These are phyloP conservation scores for Halophytophthora polymorphica DNA, from an alignment of 352 stramenopile genomes.

Conservation along the genomic window DNA sequence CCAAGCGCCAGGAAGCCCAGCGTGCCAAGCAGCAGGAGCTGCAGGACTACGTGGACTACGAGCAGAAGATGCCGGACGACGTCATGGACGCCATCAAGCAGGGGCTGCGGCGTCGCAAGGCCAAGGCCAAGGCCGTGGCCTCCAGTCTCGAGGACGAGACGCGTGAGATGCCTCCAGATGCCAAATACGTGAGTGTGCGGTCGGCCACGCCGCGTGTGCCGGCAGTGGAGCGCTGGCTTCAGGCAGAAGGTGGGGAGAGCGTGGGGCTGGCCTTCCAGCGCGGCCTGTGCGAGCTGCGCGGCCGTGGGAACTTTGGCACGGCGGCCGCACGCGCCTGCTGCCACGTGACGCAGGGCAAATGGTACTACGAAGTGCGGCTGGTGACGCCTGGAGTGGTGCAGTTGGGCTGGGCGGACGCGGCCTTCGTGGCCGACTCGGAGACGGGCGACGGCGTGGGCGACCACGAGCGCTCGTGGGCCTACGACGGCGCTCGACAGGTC, in stretches of 20 bases:
- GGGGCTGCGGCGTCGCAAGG: slow-evolving; percentile 51
- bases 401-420: slow-evolving; percentile 88
- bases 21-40: slow-evolving; percentile 63
- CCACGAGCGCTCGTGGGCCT: slow-evolving; percentile 87
- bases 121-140: slow-evolving; percentile 20
- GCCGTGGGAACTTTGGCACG: slow-evolving; percentile 75
- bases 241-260: slow-evolving; percentile 12
- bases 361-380: slow-evolving; percentile 91
- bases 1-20: slow-evolving; percentile 56
- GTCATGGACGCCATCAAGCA: slow-evolving; percentile 68
- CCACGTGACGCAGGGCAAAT: slow-evolving; percentile 54
- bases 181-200: slow-evolving; percentile 28
- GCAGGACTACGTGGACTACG: slow-evolving; percentile 73
- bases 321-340: slow-evolving; percentile 47
- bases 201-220: slow-evolving; percentile 16
- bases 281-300: slow-evolving; percentile 71
- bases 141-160: slow-evolving; percentile 17
- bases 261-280: slow-evolving; percentile 57
- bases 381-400: slow-evolving; percentile 89
- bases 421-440: slow-evolving; percentile 73
- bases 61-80: slow-evolving; percentile 58
- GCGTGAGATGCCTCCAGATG: slow-evolving; percentile 24
- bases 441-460: slow-evolving; percentile 90
- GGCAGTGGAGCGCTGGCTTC: slow-evolving; percentile 31
- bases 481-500: slow-evolving; percentile 82